A percentile compares a stretch with the other conserved stretches of the same genome.
Conservation (phyloP, 257 asterid genomes). For the Linderniella brevidens region DNA sequence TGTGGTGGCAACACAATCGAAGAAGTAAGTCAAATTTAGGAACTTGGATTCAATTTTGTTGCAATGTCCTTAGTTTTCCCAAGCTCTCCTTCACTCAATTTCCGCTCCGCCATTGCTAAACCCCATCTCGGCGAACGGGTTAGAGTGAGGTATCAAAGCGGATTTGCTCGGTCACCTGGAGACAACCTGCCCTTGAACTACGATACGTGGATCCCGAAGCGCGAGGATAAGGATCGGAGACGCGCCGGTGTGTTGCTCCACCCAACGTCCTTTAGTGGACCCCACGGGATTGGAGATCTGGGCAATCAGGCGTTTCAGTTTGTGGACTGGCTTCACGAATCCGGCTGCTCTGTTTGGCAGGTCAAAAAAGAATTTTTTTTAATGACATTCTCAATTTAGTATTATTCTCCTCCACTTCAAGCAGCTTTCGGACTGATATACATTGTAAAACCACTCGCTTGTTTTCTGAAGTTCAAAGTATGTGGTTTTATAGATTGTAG, state of each 20-base stretch:
- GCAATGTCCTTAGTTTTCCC: too few species aligned
- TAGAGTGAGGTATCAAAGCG: too few species aligned
- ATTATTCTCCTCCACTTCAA: neutral
- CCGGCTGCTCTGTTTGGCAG: constrained; percentile 99
- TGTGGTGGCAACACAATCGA: too few species aligned
- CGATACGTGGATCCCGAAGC: constrained; percentile 49
- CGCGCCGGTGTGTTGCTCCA: constrained; percentile 89
- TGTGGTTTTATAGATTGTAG: neutral
- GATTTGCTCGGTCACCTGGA: constrained; percentile 20
- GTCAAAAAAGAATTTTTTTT: constrained; percentile 11
- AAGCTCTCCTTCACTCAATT: too few species aligned
- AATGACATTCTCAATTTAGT: constrained; percentile 1
- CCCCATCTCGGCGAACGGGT: too few species aligned
- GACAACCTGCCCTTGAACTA: constrained; percentile 71
- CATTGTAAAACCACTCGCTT: neutral
- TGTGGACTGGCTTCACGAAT: constrained; percentile 78
- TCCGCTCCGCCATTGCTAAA: too few species aligned
- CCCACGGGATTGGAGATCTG: constrained; percentile 88
- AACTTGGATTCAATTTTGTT: too few species aligned
- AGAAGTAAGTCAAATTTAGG: too few species aligned
- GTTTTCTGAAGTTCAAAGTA: neutral
- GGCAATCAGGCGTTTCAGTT: constrained; percentile 65
- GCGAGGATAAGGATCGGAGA: constrained; percentile 29
- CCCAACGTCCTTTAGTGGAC: constrained; percentile 92
- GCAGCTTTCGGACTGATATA: too few species aligned